Evolutionary conservation across 2,329 filamentous ascomycete genomes (phyloP).

Genomic region (Fusarium denticulatum): DNA sequence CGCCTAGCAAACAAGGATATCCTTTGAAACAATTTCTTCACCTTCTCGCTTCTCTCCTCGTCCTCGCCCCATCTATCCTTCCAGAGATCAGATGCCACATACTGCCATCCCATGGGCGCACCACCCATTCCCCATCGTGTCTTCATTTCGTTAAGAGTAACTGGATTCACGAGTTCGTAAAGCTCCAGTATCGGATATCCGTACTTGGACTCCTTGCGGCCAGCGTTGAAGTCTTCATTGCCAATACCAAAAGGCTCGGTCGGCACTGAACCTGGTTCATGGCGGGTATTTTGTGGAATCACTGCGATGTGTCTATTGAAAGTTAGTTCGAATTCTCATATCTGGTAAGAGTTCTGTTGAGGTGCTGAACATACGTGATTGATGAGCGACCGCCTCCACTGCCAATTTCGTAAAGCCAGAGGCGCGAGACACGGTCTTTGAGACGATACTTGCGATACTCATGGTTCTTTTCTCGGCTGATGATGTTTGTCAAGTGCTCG

Average conservation of each 20-base stretch:
- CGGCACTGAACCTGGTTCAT: slow-evolving; percentile 30
- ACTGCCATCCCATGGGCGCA: slow-evolving; percentile 44
- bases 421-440: slow-evolving; percentile 30
- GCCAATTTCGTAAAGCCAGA: slow-evolving; percentile 44
- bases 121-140: slow-evolving; percentile 31
- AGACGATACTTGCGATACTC: slow-evolving; percentile 44
- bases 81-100: slow-evolving; percentile 37
- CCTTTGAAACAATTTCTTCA: neutral
- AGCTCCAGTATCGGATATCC: slow-evolving; percentile 44
- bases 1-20: neutral
- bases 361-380: slow-evolving; percentile 38
- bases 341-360: neutral
- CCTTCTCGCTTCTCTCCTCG: neutral
- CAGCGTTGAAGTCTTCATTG: slow-evolving; percentile 45
- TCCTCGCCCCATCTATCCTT: slow-evolving; percentile 38
- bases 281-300: slow-evolving; percentile 12
- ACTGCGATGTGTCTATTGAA: slow-evolving; percentile 10
- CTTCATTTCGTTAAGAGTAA: slow-evolving; percentile 41
- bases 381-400: slow-evolving; percentile 23
- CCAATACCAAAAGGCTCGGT: slow-evolving; percentile 40
- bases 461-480: slow-evolving; percentile 37
- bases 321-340: neutral
- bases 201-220: slow-evolving; percentile 40
- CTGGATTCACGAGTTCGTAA: slow-evolving; percentile 35
- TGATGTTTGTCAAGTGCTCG: slow-evolving; percentile 36